phyloP scores from a whole-genome alignment of 2,329 filamentous ascomycete genomes.

The Xylaria sp. region DNA sequence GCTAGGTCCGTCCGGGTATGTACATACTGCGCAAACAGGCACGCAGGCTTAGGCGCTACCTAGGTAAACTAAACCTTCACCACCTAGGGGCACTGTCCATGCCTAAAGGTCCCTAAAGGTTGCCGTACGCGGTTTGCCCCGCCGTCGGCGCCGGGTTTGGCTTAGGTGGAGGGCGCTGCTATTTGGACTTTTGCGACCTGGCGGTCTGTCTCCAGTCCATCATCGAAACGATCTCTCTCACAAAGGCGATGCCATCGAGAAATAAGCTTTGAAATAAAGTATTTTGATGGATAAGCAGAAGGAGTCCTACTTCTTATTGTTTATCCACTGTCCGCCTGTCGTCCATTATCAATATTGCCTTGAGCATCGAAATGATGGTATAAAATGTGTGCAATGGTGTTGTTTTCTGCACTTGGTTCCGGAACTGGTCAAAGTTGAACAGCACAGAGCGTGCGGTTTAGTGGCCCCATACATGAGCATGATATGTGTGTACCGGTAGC shows the following conservation, averaged over 20 bases:
- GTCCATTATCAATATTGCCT: not conserved
- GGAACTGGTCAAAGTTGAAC: slow-evolving; percentile 3
- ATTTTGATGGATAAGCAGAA: not conserved
- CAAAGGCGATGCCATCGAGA: too few relatives aligned
- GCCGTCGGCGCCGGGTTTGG: slow-evolving; percentile 23
- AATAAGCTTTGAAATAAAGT: too few relatives aligned
- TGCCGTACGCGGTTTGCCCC: not conserved
- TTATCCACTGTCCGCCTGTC: not conserved
- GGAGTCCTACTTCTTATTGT: not conserved
- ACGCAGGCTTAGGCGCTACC: too few relatives aligned
- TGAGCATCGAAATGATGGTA: not conserved
- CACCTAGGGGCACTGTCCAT: not conserved
- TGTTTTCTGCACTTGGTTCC: not conserved
- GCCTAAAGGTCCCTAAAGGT: slow-evolving; percentile 1
- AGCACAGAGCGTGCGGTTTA: not conserved
- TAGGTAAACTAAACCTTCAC: not conserved
- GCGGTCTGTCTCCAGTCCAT: slow-evolving; percentile 10
- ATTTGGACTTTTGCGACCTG: slow-evolving; percentile 27
- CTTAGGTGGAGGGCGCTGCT: slow-evolving; percentile 1
- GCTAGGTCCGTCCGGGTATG: too few relatives aligned
- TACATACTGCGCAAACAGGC: not conserved
- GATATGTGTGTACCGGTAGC: not conserved
- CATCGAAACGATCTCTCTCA: not conserved
- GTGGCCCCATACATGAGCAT: slow-evolving; percentile 4
- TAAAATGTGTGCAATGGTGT: not conserved